Conservation (phyloP, 176 grass and related monocot genomes). For the Cenchrus fungigraminus region DNA sequence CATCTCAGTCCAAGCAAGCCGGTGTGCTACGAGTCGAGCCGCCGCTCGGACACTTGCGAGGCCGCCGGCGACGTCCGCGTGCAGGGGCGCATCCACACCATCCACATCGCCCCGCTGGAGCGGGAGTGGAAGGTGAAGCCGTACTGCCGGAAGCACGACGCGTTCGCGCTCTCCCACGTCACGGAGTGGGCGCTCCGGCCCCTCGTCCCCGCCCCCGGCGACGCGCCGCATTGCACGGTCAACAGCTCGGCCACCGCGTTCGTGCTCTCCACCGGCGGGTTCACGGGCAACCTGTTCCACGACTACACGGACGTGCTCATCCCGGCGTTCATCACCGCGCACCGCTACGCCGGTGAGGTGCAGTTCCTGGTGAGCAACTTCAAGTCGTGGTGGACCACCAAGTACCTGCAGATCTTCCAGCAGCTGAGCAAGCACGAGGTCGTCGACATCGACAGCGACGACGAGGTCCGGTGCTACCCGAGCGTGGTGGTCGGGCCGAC, state of each 20-base stretch:
- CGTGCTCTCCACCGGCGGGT: conserved; percentile 67
- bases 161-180: conserved; percentile 49
- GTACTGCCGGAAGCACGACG: conserved; percentile 63
- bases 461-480: conserved; percentile 68
- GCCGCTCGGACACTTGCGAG: conserved; percentile 69
- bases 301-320: conserved; percentile 91
- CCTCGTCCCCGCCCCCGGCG: background rate
- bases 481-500: conserved; percentile 61
- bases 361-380: conserved; percentile 67
- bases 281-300: conserved; percentile 87
- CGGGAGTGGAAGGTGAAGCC: conserved; percentile 61
- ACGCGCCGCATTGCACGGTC: conserved; percentile 45
- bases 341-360: conserved; percentile 68
- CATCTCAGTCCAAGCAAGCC: background rate
- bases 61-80: conserved; percentile 63
- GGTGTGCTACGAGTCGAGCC: conserved; percentile 65
- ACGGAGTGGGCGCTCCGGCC: conserved; percentile 65
- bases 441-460: conserved; percentile 59
- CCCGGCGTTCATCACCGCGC: conserved; percentile 74
- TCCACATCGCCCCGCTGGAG: conserved; percentile 41
- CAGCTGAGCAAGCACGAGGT: conserved; percentile 69
- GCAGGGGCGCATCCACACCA: conserved; percentile 37
- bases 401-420: conserved; percentile 63
- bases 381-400: conserved; percentile 73
- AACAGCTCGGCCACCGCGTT: conserved; percentile 61